These are phyloP conservation scores for Neurospora terricola DNA, from an alignment of 495 filamentous ascomycete species.

Conservation along the genomic window DNA sequence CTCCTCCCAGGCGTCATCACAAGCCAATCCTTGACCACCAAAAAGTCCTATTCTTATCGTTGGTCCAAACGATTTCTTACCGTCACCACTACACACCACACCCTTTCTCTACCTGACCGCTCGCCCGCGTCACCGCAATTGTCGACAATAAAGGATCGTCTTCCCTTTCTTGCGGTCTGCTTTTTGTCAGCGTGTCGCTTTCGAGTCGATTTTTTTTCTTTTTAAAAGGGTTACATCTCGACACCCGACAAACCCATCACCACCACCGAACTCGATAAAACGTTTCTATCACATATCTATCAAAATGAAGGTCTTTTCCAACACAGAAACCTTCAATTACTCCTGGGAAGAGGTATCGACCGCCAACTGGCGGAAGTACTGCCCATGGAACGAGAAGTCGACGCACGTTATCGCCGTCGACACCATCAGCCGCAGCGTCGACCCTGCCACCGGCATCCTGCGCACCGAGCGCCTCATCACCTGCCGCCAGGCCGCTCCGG, in stretches of 20 bases:
- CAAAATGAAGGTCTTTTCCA: constrained; percentile 90
- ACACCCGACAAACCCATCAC: background rate
- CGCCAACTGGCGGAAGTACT: constrained; percentile 99
- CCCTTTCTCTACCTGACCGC: background rate
- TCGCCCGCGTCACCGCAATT: background rate
- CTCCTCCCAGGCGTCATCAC: background rate
- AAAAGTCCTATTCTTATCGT: background rate
- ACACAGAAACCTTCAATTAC: constrained; percentile 82
- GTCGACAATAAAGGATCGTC: background rate
- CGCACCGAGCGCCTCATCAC: constrained; percentile 96
- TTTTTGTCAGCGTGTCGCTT: background rate
- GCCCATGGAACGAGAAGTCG: constrained; percentile 92
- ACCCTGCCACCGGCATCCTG: constrained; percentile 74
- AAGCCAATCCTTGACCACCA: background rate
- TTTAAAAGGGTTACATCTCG: background rate
- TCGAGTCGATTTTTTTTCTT: background rate
- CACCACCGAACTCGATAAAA: background rate
- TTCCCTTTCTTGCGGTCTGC: background rate
- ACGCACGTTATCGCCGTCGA: constrained; percentile 93
- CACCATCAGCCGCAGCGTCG: constrained; percentile 73
- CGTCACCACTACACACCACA: background rate
- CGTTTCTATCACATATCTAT: background rate
- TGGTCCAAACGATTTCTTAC: background rate
- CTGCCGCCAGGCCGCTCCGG: constrained; percentile 78
- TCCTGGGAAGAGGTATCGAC: constrained; percentile 98